Evolutionary conservation across 345 rosid genomes (phyloP), one percentile per base, ranked within the genome.

Genomic region (Arabidopsis arenosa): DNA sequence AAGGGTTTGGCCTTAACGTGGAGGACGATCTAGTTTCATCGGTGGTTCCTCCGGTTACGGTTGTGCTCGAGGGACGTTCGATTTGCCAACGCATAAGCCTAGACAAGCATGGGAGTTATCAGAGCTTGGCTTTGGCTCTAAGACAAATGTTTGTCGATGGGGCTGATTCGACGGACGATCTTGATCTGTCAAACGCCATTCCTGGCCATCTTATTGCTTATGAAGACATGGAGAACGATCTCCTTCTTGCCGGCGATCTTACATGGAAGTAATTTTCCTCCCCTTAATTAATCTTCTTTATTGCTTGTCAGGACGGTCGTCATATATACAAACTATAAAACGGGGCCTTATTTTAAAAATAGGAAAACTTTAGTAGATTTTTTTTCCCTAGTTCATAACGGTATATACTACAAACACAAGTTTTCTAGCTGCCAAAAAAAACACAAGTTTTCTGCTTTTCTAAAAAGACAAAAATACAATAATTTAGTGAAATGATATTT

Each of bases 171-270:
- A 26, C 75, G 0, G 88, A 80, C 1, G 75, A 78, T 67, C 78
- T 87, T 35, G 86, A 93, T 80, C 86, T 93, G 5, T 86, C 95
- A 9, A 90, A 93, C 56, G 98, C 95, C 18, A 73, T 93, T 70
- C 98, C 98, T 11, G 97, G 95, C 32, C 81, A 93, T 73, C 85
- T 89, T 48, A 63, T 93, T 61, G 97, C 95, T 51, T 93, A 93
- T 61, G 97, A 93, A 83, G 98, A 93, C 75, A 86, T 88, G 79
- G 98, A 93, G 81, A 88, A 89, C 51, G 98, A 93, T 82, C 93
- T 93, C 14, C 98, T 93, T 62, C 97, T 93, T 10, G 98, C 92
- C 5, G 98, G 98, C 45, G 98, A 93, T 79, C 98, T 93, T 53
- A 81, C 75, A 28, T 93, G 98, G 96, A 93, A 88, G 98, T 93